phyloP scores from a whole-genome alignment of 495 filamentous ascomycete genomes.

The Neurospora tetrasperma region DNA sequence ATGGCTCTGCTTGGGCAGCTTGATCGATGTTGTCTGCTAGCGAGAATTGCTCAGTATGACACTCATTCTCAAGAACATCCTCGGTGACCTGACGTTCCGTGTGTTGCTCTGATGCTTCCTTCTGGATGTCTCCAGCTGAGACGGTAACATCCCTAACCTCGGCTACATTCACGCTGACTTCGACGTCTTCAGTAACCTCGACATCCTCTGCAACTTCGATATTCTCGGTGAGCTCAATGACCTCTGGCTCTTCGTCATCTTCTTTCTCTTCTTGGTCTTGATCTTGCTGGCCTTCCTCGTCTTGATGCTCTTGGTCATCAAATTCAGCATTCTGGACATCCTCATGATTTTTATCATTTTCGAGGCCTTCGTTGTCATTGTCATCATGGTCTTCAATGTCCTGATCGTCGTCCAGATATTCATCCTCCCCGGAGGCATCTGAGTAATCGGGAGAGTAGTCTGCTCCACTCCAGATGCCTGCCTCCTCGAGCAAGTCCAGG shows the following conservation, averaged over 20 bases:
- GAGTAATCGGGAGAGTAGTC: constrained; percentile 2
- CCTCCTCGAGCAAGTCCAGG: constrained; percentile 14
- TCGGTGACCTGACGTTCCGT: neutral
- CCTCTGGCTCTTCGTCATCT: constrained; percentile 13
- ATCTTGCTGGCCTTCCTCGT: neutral
- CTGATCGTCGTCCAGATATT: constrained; percentile 2
- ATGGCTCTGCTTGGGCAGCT: neutral
- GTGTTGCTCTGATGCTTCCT: neutral
- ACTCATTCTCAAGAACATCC: neutral
- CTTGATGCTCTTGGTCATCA: neutral
- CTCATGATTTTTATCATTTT: constrained; percentile 16
- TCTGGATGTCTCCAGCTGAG: neutral
- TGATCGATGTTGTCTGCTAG: neutral
- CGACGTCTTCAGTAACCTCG: constrained; percentile 5
- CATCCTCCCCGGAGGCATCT: constrained; percentile 6
- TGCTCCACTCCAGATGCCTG: constrained; percentile 2
- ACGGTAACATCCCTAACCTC: neutral
- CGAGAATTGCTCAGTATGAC: neutral
- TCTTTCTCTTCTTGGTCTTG: constrained; percentile 31
- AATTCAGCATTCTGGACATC: constrained; percentile 11
- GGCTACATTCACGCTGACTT: neutral
- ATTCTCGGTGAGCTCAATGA: constrained; percentile 13
- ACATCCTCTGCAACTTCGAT: constrained; percentile 15
- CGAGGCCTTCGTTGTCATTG: constrained; percentile 7
- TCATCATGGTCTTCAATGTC: neutral